Evolutionary conservation across 2,329 filamentous ascomycete species (phyloP).

Genomic region (Xylariaceae sp.): DNA sequence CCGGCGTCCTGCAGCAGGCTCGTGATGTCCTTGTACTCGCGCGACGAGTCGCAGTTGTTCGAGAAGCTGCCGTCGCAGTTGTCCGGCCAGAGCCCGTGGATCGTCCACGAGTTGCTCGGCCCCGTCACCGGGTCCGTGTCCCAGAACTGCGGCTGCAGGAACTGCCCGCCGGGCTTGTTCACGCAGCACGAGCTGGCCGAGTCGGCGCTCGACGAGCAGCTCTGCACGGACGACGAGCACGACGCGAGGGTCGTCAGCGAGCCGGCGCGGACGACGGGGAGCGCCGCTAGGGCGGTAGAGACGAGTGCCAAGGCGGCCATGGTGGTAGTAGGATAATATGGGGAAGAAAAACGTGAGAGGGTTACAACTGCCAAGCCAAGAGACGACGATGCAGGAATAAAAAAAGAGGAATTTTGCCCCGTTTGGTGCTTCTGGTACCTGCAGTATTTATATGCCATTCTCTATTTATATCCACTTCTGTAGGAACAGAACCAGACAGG

Average conservation of each 20-base stretch:
- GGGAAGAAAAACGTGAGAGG: not conserved
- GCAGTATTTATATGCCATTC: not conserved
- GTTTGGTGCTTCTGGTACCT: not conserved
- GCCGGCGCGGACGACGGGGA: slow-evolving; percentile 1
- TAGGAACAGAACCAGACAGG: too few relatives aligned
- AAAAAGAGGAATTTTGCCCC: not conserved
- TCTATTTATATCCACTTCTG: too few relatives aligned
- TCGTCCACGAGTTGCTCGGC: slow-evolving; percentile 65
- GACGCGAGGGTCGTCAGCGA: not conserved
- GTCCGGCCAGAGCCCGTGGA: slow-evolving; percentile 66
- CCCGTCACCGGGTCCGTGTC: slow-evolving; percentile 61
- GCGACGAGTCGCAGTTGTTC: slow-evolving; percentile 55
- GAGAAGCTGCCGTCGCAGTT: slow-evolving; percentile 67
- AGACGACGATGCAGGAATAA: not conserved
- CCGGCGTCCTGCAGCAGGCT: slow-evolving; percentile 46
- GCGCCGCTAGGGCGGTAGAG: slow-evolving; percentile 6
- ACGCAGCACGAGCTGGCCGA: slow-evolving; percentile 63
- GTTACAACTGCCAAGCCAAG: slow-evolving; percentile 14
- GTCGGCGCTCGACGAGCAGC: slow-evolving; percentile 25
- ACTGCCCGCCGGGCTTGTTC: slow-evolving; percentile 64
- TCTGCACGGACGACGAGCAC: slow-evolving; percentile 16
- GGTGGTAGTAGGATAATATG: not conserved
- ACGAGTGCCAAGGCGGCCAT: not conserved
- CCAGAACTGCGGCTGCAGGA: slow-evolving; percentile 76
- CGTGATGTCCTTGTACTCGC: slow-evolving; percentile 61